Evolutionary conservation across 257 asterid species (phyloP).

Genomic region (Petrea volubilis): DNA sequence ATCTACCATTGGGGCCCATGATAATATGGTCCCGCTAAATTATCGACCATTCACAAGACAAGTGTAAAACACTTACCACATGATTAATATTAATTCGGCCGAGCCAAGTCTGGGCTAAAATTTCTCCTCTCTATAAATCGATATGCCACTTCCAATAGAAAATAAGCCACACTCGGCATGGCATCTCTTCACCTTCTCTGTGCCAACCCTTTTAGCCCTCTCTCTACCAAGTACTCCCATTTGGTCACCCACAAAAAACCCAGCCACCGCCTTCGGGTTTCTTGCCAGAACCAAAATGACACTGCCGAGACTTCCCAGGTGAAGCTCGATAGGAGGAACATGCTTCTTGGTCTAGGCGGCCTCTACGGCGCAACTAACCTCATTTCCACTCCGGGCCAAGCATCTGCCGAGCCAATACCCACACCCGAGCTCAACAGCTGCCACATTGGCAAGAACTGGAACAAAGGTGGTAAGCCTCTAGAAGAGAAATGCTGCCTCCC

Average conservation of each 20-base stretch:
- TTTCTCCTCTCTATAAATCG: too few relatives aligned
- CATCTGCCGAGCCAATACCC: not conserved
- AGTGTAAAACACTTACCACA: too few relatives aligned
- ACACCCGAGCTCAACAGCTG: conserved; percentile 6
- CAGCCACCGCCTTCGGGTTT: not conserved
- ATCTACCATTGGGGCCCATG: too few relatives aligned
- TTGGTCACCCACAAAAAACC: not conserved
- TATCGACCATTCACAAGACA: too few relatives aligned
- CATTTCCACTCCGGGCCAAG: not conserved
- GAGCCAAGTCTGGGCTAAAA: too few relatives aligned
- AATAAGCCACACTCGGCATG: not conserved
- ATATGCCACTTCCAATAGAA: too few relatives aligned
- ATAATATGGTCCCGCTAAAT: too few relatives aligned
- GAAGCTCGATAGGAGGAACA: conserved; percentile 12
- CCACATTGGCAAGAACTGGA: not conserved
- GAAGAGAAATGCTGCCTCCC: conserved; percentile 28
- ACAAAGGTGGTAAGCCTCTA: not conserved
- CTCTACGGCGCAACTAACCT: conserved; percentile 4
- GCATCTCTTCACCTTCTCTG: not conserved
- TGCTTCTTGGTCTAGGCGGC: conserved; percentile 14
- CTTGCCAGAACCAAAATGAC: not conserved
- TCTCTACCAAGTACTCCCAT: not conserved
- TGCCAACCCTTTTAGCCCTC: not conserved
- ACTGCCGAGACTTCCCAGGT: not conserved
- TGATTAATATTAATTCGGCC: too few relatives aligned